A percentile compares a stretch with the other conserved stretches of the same genome.
Conservation (phyloP, 2,329 filamentous ascomycete species). For the Cordyceps javanica region DNA sequence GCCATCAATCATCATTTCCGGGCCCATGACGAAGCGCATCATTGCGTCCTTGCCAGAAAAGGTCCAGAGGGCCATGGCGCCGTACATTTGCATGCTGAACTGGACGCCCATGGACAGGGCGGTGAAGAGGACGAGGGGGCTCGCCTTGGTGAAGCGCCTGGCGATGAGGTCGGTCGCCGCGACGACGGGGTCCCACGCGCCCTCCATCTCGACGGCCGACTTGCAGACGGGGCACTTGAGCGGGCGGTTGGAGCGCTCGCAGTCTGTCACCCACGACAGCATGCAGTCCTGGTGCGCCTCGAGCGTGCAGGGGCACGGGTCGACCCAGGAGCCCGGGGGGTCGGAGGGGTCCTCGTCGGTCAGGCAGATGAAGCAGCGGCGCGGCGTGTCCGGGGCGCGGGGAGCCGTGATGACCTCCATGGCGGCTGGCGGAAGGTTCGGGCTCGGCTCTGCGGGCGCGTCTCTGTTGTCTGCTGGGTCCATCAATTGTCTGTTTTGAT, state of each 20-base stretch:
- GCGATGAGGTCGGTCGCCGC: conserved; percentile 56
- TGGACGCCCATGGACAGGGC: conserved; percentile 45
- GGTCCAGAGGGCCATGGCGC: conserved; percentile 40
- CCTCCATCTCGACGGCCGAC: conserved; percentile 66
- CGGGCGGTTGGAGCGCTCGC: conserved; percentile 61
- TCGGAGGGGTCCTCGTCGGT: conserved; percentile 46
- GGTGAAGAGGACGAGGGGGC: conserved; percentile 59
- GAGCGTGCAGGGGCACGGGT: conserved; percentile 84
- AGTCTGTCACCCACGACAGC: conserved; percentile 87
- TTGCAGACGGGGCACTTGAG: conserved; percentile 90
- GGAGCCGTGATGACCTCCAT: conserved; percentile 15
- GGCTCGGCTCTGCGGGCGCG: not conserved
- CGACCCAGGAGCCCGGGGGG: conserved; percentile 61
- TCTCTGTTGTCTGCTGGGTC: not conserved
- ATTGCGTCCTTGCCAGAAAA: conserved; percentile 46
- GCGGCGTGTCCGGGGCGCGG: conserved; percentile 23
- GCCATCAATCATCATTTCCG: conserved; percentile 25
- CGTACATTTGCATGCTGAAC: conserved; percentile 49
- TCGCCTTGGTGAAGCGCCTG: conserved; percentile 44
- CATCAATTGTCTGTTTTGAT: not conserved
- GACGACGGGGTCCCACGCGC: conserved; percentile 68
- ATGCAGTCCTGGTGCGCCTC: conserved; percentile 87
- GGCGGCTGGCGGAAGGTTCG: conserved; percentile 15
- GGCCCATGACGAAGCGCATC: conserved; percentile 34
- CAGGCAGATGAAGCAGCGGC: conserved; percentile 59